Conservation (phyloP, 305 asterid species). For the Coffea humblotiana region DNA sequence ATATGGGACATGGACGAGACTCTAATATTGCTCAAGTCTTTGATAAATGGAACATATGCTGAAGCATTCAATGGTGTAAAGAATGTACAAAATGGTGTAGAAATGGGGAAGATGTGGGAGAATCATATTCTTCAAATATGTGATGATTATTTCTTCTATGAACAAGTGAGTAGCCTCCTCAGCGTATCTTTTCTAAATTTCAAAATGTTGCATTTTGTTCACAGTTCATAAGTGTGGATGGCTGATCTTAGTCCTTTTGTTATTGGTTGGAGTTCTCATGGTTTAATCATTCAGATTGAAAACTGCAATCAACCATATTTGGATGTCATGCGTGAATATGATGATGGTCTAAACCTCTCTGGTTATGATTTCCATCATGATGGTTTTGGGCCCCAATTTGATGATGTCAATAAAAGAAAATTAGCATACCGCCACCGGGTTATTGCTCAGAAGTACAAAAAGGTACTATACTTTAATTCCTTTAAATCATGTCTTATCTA, state of each 20-base stretch:
- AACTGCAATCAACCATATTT: slow-evolving; percentile 78
- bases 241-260: not conserved
- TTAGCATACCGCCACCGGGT: slow-evolving; percentile 77
- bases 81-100: slow-evolving; percentile 59
- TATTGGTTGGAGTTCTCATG: not conserved
- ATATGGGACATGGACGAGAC: slow-evolving; percentile 99
- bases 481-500: not conserved
- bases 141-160: slow-evolving; percentile 81
- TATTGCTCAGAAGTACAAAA: slow-evolving; percentile 67
- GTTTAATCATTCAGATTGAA: slow-evolving; percentile 57
- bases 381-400: slow-evolving; percentile 58
- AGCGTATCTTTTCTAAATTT: not conserved
- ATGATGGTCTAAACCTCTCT: slow-evolving; percentile 74
- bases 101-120: slow-evolving; percentile 83
- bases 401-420: slow-evolving; percentile 61
- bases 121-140: slow-evolving; percentile 76
- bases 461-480: slow-evolving; percentile 43
- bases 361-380: slow-evolving; percentile 67
- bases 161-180: slow-evolving; percentile 52
- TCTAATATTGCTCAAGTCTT: slow-evolving; percentile 80
- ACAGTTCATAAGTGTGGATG: not conserved
- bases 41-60: slow-evolving; percentile 71
- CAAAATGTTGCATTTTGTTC: not conserved
- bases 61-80: slow-evolving; percentile 62
- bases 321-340: slow-evolving; percentile 58